phyloP scores from a whole-genome alignment of 2,329 filamentous ascomycete species.

The Colletotrichum euphorbiae region DNA sequence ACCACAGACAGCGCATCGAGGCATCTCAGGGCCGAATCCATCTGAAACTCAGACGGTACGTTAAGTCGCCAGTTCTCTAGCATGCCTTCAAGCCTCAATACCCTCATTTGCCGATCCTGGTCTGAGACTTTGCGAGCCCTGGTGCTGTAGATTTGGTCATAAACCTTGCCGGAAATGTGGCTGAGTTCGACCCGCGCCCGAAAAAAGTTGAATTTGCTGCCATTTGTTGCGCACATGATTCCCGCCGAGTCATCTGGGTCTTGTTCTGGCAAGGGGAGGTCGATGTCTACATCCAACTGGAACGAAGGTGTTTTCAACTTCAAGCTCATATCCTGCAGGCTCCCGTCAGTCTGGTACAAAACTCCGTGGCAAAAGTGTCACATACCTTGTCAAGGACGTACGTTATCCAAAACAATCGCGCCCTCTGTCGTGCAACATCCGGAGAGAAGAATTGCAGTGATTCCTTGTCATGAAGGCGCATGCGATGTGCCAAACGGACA shows the following conservation, averaged over 20 bases:
- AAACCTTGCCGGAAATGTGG: constrained; percentile 55
- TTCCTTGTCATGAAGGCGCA: constrained; percentile 50
- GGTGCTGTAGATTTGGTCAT: constrained; percentile 51
- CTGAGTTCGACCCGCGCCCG: constrained; percentile 54
- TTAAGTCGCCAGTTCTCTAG: constrained; percentile 52
- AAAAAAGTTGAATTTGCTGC: constrained; percentile 52
- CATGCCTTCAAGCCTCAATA: constrained; percentile 46
- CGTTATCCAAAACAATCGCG: constrained; percentile 55
- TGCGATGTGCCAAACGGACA: constrained; percentile 51
- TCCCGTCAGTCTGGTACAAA: not conserved
- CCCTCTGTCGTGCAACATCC: constrained; percentile 49
- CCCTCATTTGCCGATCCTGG: constrained; percentile 46
- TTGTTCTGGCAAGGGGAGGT: constrained; percentile 51
- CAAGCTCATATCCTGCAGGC: constrained; percentile 50
- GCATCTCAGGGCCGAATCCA: constrained; percentile 46
- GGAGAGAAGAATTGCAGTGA: constrained; percentile 43
- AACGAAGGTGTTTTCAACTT: constrained; percentile 52
- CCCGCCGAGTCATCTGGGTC: constrained; percentile 48
- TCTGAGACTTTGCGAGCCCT: constrained; percentile 43
- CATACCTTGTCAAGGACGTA: constrained; percentile 55
- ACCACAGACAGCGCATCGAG: constrained; percentile 45
- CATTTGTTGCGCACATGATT: constrained; percentile 50
- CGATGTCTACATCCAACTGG: constrained; percentile 55
- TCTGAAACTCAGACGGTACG: constrained; percentile 49
- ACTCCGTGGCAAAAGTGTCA: accelerated